Base-by-base conservation (phyloP, 202 grass and related monocot species). In the Elaeis oleifera region DNA sequence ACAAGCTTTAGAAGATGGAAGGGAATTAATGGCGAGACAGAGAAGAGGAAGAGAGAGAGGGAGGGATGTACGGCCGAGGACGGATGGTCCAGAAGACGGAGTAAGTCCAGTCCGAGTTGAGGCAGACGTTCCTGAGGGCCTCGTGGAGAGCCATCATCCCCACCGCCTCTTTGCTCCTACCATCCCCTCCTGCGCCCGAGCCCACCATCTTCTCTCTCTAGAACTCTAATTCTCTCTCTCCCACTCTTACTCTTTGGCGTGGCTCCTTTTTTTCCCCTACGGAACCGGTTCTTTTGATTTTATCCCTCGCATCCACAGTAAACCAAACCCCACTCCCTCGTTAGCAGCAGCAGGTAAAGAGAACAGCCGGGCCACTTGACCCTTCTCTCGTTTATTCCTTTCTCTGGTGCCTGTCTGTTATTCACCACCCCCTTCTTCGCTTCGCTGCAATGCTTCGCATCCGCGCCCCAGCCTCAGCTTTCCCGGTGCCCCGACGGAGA, bases 51-150 rank as follows among this genome's bases (percentile, higher is more conserved):
- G 17, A 22, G n/a, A 7, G 36, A 23, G 49, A n/a, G 50, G 20
- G 11, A 17, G 19, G 54, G 0, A 56, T 63, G 62, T 85, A 99
- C 94, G 94, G 88, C 74, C 94, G 88, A 69, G 94, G 94, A 31
- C 94, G 82, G 72, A 99, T 99, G 75, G 94, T 99, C 94, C 94
- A 99, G 88, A 99, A 99, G 74, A 99, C 88, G 78, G 94, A 99
- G 83, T 99, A 99, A 5, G 94, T 94, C 94, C 94, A 99, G 72
- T 99, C 94, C 15, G 88, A 74, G 94, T n/a, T 78, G 82, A 99
- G 83, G 88, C 88, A 94, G 77, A 99, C 88, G 81, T 99, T 89
- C 53, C 85, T 64, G 61, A 99, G 82, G 20, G 94, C 85, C 50
- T 99, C 94, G 63, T 99, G 94, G 21, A 99, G 94, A 56, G 94